Evolutionary conservation across 2,329 filamentous ascomycete species (phyloP).

Genomic region (Cytospora paraplurivora): DNA sequence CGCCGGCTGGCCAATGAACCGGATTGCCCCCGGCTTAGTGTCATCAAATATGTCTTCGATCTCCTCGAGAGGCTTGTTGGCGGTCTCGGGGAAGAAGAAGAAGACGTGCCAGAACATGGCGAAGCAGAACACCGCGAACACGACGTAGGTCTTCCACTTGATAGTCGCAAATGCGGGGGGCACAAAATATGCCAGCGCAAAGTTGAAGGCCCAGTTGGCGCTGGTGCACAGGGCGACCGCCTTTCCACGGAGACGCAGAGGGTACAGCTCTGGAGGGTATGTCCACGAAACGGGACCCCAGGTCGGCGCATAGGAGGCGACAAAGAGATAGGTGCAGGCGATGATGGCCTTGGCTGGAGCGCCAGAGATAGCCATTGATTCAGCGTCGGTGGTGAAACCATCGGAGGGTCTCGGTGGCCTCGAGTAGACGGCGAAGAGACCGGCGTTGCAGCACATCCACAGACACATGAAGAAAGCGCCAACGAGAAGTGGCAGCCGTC

Average conservation of each 20-base stretch:
- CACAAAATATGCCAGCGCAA: conserved; percentile 44
- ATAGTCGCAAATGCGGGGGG: conserved; percentile 42
- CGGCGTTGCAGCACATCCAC: conserved; percentile 51
- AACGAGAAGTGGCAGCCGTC: conserved; percentile 66
- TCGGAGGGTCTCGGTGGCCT: conserved; percentile 36
- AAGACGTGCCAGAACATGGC: conserved; percentile 40
- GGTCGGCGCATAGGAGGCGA: conserved; percentile 52
- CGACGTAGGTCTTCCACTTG: conserved; percentile 41
- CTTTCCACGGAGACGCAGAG: conserved; percentile 44
- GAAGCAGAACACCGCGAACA: conserved; percentile 41
- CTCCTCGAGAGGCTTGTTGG: conserved; percentile 42
- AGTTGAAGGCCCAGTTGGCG: conserved; percentile 46
- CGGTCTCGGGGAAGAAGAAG: conserved; percentile 41
- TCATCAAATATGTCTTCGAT: conserved; percentile 40
- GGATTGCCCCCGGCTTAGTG: conserved; percentile 40
- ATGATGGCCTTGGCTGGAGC: conserved; percentile 59
- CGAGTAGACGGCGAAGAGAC: conserved; percentile 48
- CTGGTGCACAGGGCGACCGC: conserved; percentile 40
- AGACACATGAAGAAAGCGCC: conserved; percentile 66
- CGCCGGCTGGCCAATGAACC: conserved; percentile 44
- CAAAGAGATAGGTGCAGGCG: conserved; percentile 66
- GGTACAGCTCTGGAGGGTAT: conserved; percentile 52
- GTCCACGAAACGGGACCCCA: conserved; percentile 49
- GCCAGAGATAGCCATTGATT: conserved; percentile 52
- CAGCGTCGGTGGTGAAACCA: conserved; percentile 44